Conservation (phyloP, 2,329 filamentous ascomycete species). For the Chaetomiaceae sp. region DNA sequence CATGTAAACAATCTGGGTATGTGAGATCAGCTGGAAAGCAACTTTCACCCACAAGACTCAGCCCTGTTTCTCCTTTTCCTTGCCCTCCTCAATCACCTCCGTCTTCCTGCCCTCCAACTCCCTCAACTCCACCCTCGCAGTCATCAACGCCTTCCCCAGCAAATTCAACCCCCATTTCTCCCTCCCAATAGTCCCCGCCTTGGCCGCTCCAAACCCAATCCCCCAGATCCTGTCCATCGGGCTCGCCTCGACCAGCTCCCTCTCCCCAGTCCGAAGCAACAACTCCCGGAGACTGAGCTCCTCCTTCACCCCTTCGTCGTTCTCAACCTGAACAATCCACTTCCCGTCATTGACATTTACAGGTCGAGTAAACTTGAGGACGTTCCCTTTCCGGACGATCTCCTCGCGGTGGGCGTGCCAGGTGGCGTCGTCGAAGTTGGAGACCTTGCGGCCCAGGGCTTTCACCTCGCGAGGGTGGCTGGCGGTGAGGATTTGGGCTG, state of each 20-base stretch:
- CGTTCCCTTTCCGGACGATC: slow-evolving; percentile 56
- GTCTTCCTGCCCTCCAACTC: slow-evolving; percentile 18
- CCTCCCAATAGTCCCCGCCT: slow-evolving; percentile 44
- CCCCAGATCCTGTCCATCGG: slow-evolving; percentile 63
- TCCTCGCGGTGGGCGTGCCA: slow-evolving; percentile 50
- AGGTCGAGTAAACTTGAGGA: slow-evolving; percentile 54
- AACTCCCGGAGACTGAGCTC: slow-evolving; percentile 37
- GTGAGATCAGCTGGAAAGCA: not conserved
- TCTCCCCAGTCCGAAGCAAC: slow-evolving; percentile 55
- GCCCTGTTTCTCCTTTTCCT: not conserved
- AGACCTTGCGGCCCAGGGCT: slow-evolving; percentile 51
- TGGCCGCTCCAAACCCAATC: slow-evolving; percentile 52
- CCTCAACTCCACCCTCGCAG: slow-evolving; percentile 49
- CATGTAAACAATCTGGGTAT: not conserved
- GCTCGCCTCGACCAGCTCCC: slow-evolving; percentile 59
- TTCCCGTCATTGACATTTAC: slow-evolving; percentile 30
- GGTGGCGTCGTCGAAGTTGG: slow-evolving; percentile 44
- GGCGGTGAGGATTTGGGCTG: slow-evolving; percentile 45
- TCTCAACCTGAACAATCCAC: not conserved
- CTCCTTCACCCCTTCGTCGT: not conserved
- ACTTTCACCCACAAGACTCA: not conserved
- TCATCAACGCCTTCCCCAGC: slow-evolving; percentile 57
- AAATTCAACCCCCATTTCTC: slow-evolving; percentile 59
- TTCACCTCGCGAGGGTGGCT: slow-evolving; percentile 46
- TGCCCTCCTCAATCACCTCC: too few species aligned